Percentiles rank a stretch among this genome's conserved stretches.
Evolutionary conservation across 345 rosid genomes (phyloP).

Genomic region (Syzygium oleosum): DNA sequence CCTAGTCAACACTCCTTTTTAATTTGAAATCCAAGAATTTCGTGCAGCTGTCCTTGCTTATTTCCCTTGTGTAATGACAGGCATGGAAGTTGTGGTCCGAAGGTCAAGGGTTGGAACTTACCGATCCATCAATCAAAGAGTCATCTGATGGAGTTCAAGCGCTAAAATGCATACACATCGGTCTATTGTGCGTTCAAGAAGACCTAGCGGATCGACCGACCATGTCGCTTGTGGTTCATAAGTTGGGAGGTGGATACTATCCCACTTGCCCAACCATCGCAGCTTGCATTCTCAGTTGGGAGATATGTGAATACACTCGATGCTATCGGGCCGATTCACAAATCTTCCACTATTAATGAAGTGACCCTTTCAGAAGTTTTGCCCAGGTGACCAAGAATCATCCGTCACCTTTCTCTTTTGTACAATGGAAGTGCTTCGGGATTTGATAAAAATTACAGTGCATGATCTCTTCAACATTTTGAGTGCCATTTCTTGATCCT

Average conservation of each 20-base stretch:
- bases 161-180: conserved; percentile 1
- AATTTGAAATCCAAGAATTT: not conserved
- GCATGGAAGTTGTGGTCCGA: conserved; percentile 1
- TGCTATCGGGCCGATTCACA: not conserved
- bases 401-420: not conserved
- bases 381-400: not conserved
- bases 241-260: not conserved
- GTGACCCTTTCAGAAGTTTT: not conserved
- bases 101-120: not conserved
- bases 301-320: not conserved
- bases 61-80: not conserved
- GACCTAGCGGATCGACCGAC: not conserved
- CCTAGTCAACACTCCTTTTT: not conserved
- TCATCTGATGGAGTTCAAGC: not conserved
- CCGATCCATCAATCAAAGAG: not conserved
- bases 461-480: not conserved
- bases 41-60: not conserved
- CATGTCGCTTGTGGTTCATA: not conserved
- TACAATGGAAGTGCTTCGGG: not conserved
- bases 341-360: not conserved
- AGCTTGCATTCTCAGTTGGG: conserved; percentile 17
- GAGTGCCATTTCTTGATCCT: not conserved
- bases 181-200: conserved; percentile 7
- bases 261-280: conserved; percentile 11
- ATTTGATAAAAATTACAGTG: rapidly evolving